Evolutionary conservation across 164 flowering plant genomes (phyloP).

Genomic region (Stephania japonica): DNA sequence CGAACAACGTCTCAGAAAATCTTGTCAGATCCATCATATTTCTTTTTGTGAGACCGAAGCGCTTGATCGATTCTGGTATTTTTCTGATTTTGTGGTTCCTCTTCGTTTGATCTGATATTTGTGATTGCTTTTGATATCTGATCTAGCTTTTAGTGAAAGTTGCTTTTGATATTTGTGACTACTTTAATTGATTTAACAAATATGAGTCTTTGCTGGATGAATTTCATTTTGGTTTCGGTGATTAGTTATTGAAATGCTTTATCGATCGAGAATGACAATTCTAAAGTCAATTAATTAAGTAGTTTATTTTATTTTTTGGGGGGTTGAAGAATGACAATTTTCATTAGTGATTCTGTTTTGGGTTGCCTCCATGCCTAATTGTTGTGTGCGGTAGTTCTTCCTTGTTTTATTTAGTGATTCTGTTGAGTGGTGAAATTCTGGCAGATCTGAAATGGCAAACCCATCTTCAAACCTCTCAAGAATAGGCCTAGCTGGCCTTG

Average conservation of each 20-base stretch:
- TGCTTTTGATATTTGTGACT: neutral
- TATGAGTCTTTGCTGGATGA: neutral
- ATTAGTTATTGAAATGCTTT: neutral
- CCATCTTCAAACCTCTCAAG: constrained; percentile 30
- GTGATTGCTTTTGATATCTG: neutral
- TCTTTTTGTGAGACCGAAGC: neutral
- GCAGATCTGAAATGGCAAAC: constrained; percentile 1
- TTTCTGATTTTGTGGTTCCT: neutral
- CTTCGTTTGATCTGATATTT: neutral
- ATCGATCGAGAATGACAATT: neutral
- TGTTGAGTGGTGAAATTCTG: neutral
- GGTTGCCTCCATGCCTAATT: neutral
- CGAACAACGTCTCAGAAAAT: neutral
- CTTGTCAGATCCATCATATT: neutral
- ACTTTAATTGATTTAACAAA: neutral
- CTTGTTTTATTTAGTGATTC: neutral
- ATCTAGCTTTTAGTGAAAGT: neutral
- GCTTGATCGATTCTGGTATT: neutral
- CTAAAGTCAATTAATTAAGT: neutral
- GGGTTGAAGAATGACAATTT: neutral
- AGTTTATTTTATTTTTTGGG: neutral
- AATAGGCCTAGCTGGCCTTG: constrained; percentile 72
- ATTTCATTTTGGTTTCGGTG: neutral
- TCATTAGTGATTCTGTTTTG: neutral
- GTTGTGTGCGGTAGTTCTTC: neutral